Conservation (phyloP, 2,329 filamentous ascomycete species). For the Hysterium pulicare region DNA sequence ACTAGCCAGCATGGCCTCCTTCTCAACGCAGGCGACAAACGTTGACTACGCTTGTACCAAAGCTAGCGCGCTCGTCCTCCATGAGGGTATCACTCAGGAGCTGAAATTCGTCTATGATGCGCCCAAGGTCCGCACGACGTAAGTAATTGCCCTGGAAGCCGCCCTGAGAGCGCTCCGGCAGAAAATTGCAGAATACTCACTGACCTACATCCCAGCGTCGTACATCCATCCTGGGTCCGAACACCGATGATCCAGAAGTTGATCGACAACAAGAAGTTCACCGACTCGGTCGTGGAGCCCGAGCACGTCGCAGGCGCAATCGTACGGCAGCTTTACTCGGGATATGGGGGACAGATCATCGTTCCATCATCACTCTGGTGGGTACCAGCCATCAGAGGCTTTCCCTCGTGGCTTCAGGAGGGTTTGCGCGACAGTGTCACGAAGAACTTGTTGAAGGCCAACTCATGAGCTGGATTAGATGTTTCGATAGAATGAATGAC, state of each 20-base stretch:
- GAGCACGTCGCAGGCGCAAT: slow-evolving; percentile 40
- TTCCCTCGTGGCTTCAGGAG: slow-evolving; percentile 45
- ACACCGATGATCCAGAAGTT: slow-evolving; percentile 39
- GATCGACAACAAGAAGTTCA: slow-evolving; percentile 27
- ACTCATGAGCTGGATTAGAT: too few species aligned
- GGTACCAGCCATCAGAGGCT: slow-evolving; percentile 36
- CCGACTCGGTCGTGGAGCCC: slow-evolving; percentile 35
- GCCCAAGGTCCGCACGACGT: slow-evolving; percentile 38
- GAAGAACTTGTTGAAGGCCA: too few species aligned
- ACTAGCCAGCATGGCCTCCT: slow-evolving; percentile 53
- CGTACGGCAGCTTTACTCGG: slow-evolving; percentile 37
- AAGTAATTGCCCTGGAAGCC: too few species aligned
- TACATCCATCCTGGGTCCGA: slow-evolving; percentile 43
- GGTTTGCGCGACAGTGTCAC: slow-evolving; percentile 9
- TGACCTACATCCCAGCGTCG: too few species aligned
- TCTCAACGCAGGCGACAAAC: slow-evolving; percentile 46
- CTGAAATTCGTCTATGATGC: slow-evolving; percentile 39
- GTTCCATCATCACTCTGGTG: slow-evolving; percentile 15
- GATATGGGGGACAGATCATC: slow-evolving; percentile 33
- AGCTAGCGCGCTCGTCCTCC: slow-evolving; percentile 51
- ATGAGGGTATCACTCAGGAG: slow-evolving; percentile 46
- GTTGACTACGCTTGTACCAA: slow-evolving; percentile 54
- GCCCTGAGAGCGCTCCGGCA: too few species aligned
- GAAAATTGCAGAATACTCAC: too few species aligned
- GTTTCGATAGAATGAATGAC: too few species aligned